Conservation (phyloP, 2,329 filamentous ascomycete genomes). For the Cladophialophora psammophila region DNA sequence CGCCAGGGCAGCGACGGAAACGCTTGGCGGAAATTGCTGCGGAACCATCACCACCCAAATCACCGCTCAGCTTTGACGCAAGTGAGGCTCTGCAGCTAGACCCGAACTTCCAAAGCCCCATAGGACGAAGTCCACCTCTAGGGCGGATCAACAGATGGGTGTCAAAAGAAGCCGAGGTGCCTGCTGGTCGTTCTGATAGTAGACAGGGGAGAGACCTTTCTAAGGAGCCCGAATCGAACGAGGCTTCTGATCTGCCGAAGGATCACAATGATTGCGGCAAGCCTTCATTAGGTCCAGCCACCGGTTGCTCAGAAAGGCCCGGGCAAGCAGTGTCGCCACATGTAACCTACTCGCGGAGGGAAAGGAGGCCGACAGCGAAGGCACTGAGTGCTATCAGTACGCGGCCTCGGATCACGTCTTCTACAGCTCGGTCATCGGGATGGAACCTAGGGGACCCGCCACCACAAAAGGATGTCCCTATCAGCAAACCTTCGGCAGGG, state of each 20-base stretch:
- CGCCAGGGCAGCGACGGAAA: slow-evolving; percentile 31
- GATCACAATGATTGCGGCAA: background rate
- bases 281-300: background rate
- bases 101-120: slow-evolving; percentile 19
- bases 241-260: background rate
- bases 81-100: slow-evolving; percentile 29
- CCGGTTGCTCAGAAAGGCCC: background rate
- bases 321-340: background rate
- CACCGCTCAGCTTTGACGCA: slow-evolving; percentile 34
- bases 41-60: slow-evolving; percentile 32
- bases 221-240: background rate
- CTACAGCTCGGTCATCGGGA: slow-evolving; percentile 50
- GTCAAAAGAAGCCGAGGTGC: background rate
- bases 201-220: too few relatives aligned
- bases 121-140: background rate
- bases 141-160: background rate
- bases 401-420: slow-evolving; percentile 47
- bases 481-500: slow-evolving; percentile 6
- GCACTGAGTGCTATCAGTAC: slow-evolving; percentile 5
- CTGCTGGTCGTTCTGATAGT: background rate
- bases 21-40: slow-evolving; percentile 36
- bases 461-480: slow-evolving; percentile 29
- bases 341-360: background rate
- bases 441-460: slow-evolving; percentile 53
- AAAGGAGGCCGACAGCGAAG: slow-evolving; percentile 20